Conservation (phyloP, 805 yeast genomes). For the Cyberlindnera mississippiensis region DNA sequence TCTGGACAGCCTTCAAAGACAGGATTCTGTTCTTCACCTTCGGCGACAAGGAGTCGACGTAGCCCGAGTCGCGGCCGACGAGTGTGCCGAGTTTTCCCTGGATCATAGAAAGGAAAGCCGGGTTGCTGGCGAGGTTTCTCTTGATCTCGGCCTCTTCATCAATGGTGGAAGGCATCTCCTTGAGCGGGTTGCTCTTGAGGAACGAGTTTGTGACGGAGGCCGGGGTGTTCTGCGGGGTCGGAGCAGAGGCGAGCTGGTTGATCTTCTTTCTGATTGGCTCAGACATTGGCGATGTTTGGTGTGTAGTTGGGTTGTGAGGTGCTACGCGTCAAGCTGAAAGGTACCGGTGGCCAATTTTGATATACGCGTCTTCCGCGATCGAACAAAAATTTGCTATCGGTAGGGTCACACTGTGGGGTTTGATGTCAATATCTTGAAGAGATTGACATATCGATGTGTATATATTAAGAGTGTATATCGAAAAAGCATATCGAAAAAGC, state of each 20-base stretch:
- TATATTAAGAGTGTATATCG: not conserved
- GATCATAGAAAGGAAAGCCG: constrained; percentile 79
- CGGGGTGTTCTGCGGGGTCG: constrained; percentile 98
- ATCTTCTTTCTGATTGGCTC: constrained; percentile 79
- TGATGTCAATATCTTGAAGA: no score
- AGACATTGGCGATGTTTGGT: constrained; percentile 50
- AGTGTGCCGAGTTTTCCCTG: constrained; percentile 83
- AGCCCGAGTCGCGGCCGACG: constrained; percentile 85
- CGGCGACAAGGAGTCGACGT: constrained; percentile 71
- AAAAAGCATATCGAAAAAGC: no score
- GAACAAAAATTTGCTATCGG: not conserved
- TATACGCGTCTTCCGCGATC: not conserved
- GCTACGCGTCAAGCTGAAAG: no score
- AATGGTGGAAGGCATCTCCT: constrained; percentile 61
- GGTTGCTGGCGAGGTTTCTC: constrained; percentile 63
- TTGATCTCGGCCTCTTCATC: constrained; percentile 44
- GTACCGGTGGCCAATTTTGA: no score
- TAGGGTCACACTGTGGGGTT: no score
- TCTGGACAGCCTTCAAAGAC: constrained; percentile 80
- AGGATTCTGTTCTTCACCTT: constrained; percentile 70
- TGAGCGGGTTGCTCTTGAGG: constrained; percentile 50
- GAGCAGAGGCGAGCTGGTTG: constrained; percentile 84
- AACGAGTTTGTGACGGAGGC: constrained; percentile 77
- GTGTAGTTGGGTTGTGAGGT: no score
- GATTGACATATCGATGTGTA: not conserved